Base-by-base conservation (phyloP, 2,329 filamentous ascomycete species). In the Tolypocladium tropicale region DNA sequence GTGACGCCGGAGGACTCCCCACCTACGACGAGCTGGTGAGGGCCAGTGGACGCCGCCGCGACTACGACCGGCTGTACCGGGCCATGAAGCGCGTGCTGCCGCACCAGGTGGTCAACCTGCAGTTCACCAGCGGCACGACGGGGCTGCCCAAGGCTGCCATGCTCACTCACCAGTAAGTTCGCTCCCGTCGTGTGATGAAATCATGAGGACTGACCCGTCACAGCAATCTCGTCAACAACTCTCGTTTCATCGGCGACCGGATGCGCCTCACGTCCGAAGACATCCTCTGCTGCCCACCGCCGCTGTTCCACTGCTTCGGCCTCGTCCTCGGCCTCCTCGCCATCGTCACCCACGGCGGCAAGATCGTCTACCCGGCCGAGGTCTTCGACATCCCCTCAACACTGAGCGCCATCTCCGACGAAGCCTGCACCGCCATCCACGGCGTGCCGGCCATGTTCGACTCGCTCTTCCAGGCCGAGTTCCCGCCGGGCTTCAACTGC, bases 381-480 rank as follows among this genome's bases (percentile, higher is more conserved):
- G 82, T 85, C 0, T 93, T 93, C 64, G 85, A 90, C 62, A 78
- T 86, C 2, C 70, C 73, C 5, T 82, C 86, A 0, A 86, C 85
- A 2, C 76, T 92, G 36, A 76, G 76, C 48, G 85, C 86, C 55
- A 82, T 93, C 41, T 78, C 80, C 2, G 78, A 85, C 54, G 85
- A 89, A 65, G 73, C 76, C 50, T 88, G 85, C 68, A 93, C 89
- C 0, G 89, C 86, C 0, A 76, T 93, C 0, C 88, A 92, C 66
- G 89, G 89, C 36, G 89, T 93, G 0, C 89, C 89, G 0, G 88
- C 89, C 56, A 93, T 93, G 89, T 90, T 91, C 69, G 87, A 90
- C 66, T 84, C 84, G 0, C 70, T 83, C 2, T 76, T 83, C 61
- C 74, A 81, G 21, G 74, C 77, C 18, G 69, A 75, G 39, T 66